phyloP scores from a whole-genome alignment of 2,329 filamentous ascomycete genomes.

The Fusarium sp. region DNA sequence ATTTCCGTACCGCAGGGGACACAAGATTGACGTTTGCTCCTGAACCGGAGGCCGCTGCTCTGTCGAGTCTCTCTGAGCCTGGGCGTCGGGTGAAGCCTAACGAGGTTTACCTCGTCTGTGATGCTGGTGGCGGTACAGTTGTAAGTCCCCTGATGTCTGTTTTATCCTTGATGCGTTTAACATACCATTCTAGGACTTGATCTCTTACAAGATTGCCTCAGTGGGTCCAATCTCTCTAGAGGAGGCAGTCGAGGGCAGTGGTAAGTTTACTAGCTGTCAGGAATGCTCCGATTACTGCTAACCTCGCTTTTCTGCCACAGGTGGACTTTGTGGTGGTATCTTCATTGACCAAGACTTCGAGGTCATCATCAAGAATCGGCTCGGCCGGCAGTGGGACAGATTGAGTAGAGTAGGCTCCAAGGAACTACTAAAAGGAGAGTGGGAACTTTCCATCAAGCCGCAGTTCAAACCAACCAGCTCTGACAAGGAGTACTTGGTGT shows the following conservation, averaged over 20 bases:
- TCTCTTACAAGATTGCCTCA: not conserved
- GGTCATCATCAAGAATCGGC: not conserved
- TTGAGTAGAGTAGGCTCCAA: not conserved
- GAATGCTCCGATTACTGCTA: fast-evolving
- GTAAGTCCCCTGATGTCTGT: not conserved
- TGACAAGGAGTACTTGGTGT: not conserved
- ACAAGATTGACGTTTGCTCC: not conserved
- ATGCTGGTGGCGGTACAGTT: conserved; percentile 1
- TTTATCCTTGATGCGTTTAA: not conserved
- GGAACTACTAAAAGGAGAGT: not conserved
- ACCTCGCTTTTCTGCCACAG: not conserved
- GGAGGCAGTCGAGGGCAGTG: not conserved
- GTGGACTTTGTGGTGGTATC: not conserved
- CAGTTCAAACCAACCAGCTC: not conserved
- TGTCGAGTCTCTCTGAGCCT: not conserved
- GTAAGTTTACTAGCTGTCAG: not conserved
- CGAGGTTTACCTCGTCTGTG: not conserved
- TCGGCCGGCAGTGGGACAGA: not conserved
- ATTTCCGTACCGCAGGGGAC: not conserved
- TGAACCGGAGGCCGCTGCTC: not conserved
- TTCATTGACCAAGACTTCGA: conserved; percentile 2
- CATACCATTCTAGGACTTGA: not conserved
- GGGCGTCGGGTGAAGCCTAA: not conserved
- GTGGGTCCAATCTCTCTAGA: not conserved
- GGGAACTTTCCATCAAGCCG: not conserved